Base-by-base conservation (phyloP, 2,329 filamentous ascomycete genomes). In the Blastomyces gilchristii region DNA sequence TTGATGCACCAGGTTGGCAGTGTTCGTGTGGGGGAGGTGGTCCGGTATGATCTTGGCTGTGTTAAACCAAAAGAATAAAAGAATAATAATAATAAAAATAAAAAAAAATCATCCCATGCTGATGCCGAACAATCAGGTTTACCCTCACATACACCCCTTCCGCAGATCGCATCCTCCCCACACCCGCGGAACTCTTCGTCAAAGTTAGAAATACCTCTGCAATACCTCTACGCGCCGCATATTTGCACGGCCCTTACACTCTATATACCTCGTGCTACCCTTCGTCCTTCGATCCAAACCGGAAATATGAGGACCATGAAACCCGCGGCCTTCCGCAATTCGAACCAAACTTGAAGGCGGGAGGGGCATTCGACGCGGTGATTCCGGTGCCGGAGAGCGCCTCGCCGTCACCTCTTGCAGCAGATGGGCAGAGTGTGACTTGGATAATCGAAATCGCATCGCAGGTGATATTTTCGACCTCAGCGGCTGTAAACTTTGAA, bases 261-360 rank as follows among this genome's bases (percentile, higher is more conserved):
- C 83, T 97, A 47, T 91, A 91, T 70, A 88, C 92, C 58, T 87
- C 92, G 60, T 89, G 91, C 31, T 96, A 95, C 70, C 91, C 93
- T 0, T 82, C 89, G 18, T 85, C 82, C 57, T 97, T 94, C 78
- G 83, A 92, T 70, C 91, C 93, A 1, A 91, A 96, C 76, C 80
- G 82, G 67, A 91, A 90, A 73, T 87, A 89, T 69, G 84, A 87
- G 63, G 81, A 87, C 60, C 83, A 87, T 0, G 83, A 86, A 61
- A 81, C 81, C 61, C 87, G 91, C 77, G 90, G 90, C 57, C 83
- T 88, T 1, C 94, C 94, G 18, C 89, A 96, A 70, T 99, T 94
- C 71, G 94, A 99, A 77, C 93, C 94, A 57, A 93, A 96, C 80
- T 83, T 99, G 72, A 97, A 97, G 80, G 92, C 94, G 9, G 94